Percentiles rank a stretch among this genome's conserved stretches.
phyloP scores from a whole-genome alignment of 2,329 filamentous ascomycete genomes.

The Zopfia rhizophila region DNA sequence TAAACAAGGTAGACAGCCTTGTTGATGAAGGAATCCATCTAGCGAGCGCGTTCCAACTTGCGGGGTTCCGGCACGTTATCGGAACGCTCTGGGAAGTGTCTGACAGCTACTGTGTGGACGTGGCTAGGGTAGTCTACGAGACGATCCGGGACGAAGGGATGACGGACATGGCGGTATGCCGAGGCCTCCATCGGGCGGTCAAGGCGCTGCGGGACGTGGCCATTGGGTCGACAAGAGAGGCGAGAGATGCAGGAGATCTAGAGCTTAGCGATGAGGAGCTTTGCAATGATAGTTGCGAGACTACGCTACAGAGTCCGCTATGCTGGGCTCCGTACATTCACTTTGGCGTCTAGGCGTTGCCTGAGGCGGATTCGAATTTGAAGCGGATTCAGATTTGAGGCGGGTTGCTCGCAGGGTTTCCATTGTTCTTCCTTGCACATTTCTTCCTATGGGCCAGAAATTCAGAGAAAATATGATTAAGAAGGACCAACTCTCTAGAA shows the following conservation, averaged over 20 bases:
- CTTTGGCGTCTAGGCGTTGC: conserved; percentile 8
- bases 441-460: too few species aligned
- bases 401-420: conserved; percentile 1
- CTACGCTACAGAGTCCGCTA: not conserved
- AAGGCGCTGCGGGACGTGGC: conserved; percentile 6
- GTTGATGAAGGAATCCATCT: conserved; percentile 55
- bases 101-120: conserved; percentile 45
- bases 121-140: conserved; percentile 42
- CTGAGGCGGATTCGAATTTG: not conserved
- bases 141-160: conserved; percentile 11
- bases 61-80: conserved; percentile 46
- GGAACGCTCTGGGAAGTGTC: conserved; percentile 55
- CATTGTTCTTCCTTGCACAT: too few species aligned
- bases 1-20: conserved; percentile 27
- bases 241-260: conserved; percentile 6
- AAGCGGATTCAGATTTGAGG: too few species aligned
- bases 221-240: not conserved
- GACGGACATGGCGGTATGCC: conserved; percentile 14
- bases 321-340: conserved; percentile 8
- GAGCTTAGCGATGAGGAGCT: too few species aligned
- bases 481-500: too few species aligned
- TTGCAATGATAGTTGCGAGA: not conserved
- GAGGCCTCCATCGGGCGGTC: conserved; percentile 17
- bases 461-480: too few species aligned
- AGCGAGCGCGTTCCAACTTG: conserved; percentile 47